Evolutionary conservation across 2,329 filamentous ascomycete species (phyloP), one percentile per base, ranked within the genome.

Genomic region (Aspergillus aculeatinus): DNA sequence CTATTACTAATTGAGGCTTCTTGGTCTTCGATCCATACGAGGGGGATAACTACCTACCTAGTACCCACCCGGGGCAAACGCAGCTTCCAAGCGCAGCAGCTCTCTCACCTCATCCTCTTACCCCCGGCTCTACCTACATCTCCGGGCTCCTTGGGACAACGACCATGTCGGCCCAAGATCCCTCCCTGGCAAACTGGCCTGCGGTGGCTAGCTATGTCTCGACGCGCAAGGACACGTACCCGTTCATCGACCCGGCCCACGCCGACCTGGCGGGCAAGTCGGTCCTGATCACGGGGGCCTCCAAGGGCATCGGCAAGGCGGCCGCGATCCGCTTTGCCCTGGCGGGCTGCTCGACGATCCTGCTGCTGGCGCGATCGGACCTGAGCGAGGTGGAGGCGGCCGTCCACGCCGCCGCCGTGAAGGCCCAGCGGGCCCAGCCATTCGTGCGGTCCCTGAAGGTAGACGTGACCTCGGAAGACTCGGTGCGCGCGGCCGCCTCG

Each of bases 281-380:
- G 4, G 73, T 83, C 50, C 77, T 88, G 59, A 80, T 88, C 54
- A 84, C 80, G 0, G 85, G 85, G 9, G 84, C 81, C 0, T 82
- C 81, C 2, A 81, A 80, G 44, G 84, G 84, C 3, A 80, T 86
- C 39, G 85, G 86, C 5, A 76, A 75, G 2, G 78, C 80, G 14
- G 83, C 80, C 3, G 84, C 84, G 1, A 67, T 83, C n/a, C 80
- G 82, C 10, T 88, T 81, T 65, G 85, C 84, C 21, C 74, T 74
- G 64, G 84, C 85, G 4, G 82, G 82, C 4, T 81, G 80, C 31
- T 77, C 80, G 0, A 70, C 73, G 29, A 83, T 89, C 58, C 81
- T 80, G 16, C 74, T 88, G 21, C 80, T 75, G 6, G 85, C 84
- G 0, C 81, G 86, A 23, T 83, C 80, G 2, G 66, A 73, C n/a